phyloP scores from a whole-genome alignment of 2,329 filamentous ascomycete species.

The Onygena corvina region DNA sequence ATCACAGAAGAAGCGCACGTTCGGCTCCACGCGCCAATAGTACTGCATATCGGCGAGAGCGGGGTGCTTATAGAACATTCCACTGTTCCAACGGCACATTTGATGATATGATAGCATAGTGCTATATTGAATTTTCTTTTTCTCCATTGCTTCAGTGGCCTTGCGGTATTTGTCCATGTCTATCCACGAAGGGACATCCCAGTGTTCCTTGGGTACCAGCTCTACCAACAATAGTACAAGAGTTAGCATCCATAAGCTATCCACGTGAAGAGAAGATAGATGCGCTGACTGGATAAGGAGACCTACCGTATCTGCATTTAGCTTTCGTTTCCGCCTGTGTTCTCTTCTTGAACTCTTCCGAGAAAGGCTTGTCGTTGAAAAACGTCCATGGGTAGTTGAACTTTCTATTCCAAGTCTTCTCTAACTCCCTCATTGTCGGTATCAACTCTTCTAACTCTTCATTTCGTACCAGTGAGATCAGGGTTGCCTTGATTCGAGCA shows the following conservation, averaged over 20 bases:
- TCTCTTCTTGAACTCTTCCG: constrained; percentile 77
- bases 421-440: constrained; percentile 78
- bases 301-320: constrained; percentile 66
- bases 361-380: constrained; percentile 92
- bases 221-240: constrained; percentile 42
- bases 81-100: constrained; percentile 99
- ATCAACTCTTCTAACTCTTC: constrained; percentile 75
- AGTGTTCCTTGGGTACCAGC: constrained; percentile 85
- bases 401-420: constrained; percentile 92
- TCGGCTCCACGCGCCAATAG: constrained; percentile 98
- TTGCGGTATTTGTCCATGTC: constrained; percentile 74
- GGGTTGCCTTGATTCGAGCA: constrained; percentile 81
- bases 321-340: constrained; percentile 78
- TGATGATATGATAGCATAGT: constrained; percentile 85
- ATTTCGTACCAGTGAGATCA: constrained; percentile 85
- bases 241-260: constrained; percentile 19
- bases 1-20: constrained; percentile 98
- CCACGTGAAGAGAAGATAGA: background rate
- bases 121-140: constrained; percentile 83
- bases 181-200: constrained; percentile 86
- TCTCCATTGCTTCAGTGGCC: constrained; percentile 68
- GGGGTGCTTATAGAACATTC: constrained; percentile 93
- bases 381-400: constrained; percentile 99
- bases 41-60: constrained; percentile 70
- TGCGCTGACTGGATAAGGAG: no score